Conservation (phyloP, 805 yeast species). For the Metschnikowia similis region DNA sequence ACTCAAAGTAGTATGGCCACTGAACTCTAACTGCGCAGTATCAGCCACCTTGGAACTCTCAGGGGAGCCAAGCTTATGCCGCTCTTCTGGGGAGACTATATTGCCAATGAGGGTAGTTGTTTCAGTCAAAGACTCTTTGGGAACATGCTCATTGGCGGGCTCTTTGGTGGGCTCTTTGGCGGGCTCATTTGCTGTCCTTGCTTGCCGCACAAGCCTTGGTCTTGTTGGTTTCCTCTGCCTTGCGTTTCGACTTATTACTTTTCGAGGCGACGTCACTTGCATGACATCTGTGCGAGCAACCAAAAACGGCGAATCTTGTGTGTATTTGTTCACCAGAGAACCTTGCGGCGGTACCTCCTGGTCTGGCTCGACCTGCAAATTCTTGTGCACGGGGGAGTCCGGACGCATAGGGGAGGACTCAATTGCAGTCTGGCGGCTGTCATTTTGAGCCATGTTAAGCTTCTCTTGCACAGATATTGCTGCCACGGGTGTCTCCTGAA, state of each 20-base stretch:
- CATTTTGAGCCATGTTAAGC: not conserved
- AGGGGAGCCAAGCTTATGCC: not conserved
- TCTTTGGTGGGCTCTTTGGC: no score
- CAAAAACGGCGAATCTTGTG: constrained; percentile 1
- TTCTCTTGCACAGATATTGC: not conserved
- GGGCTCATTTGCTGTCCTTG: not conserved
- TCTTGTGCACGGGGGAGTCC: constrained; percentile 1
- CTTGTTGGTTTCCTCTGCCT: not conserved
- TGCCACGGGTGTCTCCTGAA: constrained; percentile 11
- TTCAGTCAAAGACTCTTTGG: not conserved
- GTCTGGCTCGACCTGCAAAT: constrained; percentile 23
- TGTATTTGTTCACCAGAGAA: constrained; percentile 33
- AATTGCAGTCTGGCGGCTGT: not conserved
- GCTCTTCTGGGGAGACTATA: not conserved
- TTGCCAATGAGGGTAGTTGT: not conserved
- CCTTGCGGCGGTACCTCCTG: constrained; percentile 30
- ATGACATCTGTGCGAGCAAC: not conserved
- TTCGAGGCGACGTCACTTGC: not conserved
- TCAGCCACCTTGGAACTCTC: not conserved
- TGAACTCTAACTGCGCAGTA: not conserved
- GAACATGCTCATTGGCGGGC: no score
- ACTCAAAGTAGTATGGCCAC: not conserved
- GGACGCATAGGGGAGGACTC: constrained; percentile 10
- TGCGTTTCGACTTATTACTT: not conserved
- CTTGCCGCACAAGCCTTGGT: not conserved